These are phyloP conservation scores for Quillaja saponaria DNA, from an alignment of 306 rosid genomes.

Conservation along the genomic window DNA sequence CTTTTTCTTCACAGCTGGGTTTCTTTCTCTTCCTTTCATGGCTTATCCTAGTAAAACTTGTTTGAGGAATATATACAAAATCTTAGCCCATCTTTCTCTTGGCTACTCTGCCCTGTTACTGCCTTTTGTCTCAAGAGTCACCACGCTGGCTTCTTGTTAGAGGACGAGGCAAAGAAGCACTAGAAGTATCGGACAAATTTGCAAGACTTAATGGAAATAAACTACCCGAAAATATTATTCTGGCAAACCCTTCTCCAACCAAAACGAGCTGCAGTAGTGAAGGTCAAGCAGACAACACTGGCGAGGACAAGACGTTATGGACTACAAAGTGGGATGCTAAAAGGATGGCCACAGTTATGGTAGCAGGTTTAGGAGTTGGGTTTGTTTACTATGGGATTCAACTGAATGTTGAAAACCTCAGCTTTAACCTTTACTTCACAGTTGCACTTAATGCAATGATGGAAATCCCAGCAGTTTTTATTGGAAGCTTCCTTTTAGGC, in stretches of 20 bases:
- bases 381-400: constrained; percentile 45
- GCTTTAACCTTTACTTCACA: constrained; percentile 27
- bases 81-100: constrained; percentile 27
- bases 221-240: constrained; percentile 21
- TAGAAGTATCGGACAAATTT: constrained; percentile 22
- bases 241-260: constrained; percentile 11
- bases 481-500: constrained; percentile 27
- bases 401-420: constrained; percentile 37
- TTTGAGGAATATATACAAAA: constrained; percentile 36
- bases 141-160: constrained; percentile 32
- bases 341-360: constrained; percentile 33
- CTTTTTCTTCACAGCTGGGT: constrained; percentile 36
- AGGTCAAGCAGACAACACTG: background rate
- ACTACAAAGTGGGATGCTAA: constrained; percentile 35
- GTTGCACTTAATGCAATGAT: constrained; percentile 28
- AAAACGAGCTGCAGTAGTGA: background rate
- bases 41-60: constrained; percentile 31
- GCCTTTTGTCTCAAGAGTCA: constrained; percentile 35
- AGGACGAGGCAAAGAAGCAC: constrained; percentile 35
- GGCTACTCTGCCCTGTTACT: constrained; percentile 19
- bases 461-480: constrained; percentile 33
- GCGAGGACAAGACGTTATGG: constrained; percentile 25
- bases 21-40: constrained; percentile 34
- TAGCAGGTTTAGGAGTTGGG: constrained; percentile 41
- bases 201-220: constrained; percentile 31